phyloP scores from a whole-genome alignment of 306 rosid species.

The Sicyos baderoa region DNA sequence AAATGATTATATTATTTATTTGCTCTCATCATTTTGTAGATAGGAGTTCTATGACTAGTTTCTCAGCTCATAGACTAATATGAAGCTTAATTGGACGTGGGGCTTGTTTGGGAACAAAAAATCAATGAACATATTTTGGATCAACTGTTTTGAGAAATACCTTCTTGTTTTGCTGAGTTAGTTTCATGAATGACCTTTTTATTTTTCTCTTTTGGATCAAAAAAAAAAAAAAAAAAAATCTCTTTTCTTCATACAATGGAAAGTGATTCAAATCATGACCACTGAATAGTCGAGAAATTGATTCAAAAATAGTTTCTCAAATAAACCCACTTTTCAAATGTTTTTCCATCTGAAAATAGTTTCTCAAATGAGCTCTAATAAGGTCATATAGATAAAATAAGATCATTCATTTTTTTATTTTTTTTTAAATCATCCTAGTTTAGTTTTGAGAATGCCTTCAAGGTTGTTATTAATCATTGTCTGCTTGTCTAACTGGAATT shows the following conservation, averaged over 20 bases:
- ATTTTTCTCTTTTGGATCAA: too few species aligned
- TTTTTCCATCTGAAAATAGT: not conserved
- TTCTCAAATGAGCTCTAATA: not conserved
- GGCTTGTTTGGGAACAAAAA: not conserved
- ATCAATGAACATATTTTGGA: not conserved
- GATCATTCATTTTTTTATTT: too few species aligned
- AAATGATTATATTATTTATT: not conserved
- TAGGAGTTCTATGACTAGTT: not conserved
- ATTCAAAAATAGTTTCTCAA: not conserved
- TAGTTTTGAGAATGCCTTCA: not conserved
- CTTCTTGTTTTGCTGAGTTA: not conserved
- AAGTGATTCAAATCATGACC: too few species aligned
- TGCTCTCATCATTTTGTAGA: not conserved
- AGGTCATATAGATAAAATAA: not conserved
- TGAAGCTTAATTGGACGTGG: not conserved
- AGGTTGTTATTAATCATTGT: not conserved
- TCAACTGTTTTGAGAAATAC: not conserved
- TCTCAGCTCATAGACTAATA: not conserved
- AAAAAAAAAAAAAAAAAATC: too few species aligned
- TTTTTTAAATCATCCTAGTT: not conserved
- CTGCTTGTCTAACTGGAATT: not conserved
- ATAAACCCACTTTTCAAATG: not conserved
- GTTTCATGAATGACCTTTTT: not conserved
- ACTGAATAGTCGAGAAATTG: not conserved
- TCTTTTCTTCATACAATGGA: too few species aligned